Percentiles rank a stretch among this genome's conserved stretches.
These are phyloP conservation scores for Cerrena zonata DNA, from an alignment of 1,284 basidiomycete species.

Conservation along the genomic window DNA sequence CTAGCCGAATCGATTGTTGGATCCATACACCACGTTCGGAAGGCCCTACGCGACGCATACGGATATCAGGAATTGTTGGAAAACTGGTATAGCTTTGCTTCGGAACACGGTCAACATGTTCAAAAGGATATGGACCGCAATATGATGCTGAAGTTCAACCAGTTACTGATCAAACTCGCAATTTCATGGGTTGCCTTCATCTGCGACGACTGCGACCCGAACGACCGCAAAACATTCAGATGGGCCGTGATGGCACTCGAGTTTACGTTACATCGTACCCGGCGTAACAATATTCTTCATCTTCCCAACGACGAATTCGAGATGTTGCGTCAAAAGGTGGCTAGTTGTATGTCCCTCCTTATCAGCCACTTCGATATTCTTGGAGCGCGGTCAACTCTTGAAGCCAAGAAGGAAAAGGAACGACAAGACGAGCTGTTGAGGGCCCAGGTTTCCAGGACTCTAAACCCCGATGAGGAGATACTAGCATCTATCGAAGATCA, in stretches of 20 bases:
- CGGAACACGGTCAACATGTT: slow-evolving; percentile 86
- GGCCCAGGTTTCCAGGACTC: slow-evolving; percentile 45
- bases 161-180: slow-evolving; percentile 78
- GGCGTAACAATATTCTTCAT: slow-evolving; percentile 85
- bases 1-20: slow-evolving; percentile 91
- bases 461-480: slow-evolving; percentile 46
- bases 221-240: slow-evolving; percentile 93
- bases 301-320: slow-evolving; percentile 86
- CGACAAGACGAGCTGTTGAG: slow-evolving; percentile 69
- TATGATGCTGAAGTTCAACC: slow-evolving; percentile 72
- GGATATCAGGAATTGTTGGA: slow-evolving; percentile 86
- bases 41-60: slow-evolving; percentile 53
- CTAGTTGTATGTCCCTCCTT: slow-evolving; percentile 91
- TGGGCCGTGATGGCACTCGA: slow-evolving; percentile 97
- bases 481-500: slow-evolving; percentile 29
- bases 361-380: slow-evolving; percentile 98
- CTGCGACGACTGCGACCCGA: slow-evolving; percentile 94
- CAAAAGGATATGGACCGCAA: slow-evolving; percentile 81
- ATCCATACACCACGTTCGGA: slow-evolving; percentile 79
- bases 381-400: slow-evolving; percentile 81
- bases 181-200: slow-evolving; percentile 99
- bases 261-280: slow-evolving; percentile 87
- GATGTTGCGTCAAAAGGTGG: slow-evolving; percentile 85
- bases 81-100: slow-evolving; percentile 96
- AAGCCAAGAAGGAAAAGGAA: slow-evolving; percentile 87